Evolutionary conservation across 179 eudicot genomes (phyloP), one percentile per base, ranked within the genome.

Genomic region (Drosera spatulata): DNA sequence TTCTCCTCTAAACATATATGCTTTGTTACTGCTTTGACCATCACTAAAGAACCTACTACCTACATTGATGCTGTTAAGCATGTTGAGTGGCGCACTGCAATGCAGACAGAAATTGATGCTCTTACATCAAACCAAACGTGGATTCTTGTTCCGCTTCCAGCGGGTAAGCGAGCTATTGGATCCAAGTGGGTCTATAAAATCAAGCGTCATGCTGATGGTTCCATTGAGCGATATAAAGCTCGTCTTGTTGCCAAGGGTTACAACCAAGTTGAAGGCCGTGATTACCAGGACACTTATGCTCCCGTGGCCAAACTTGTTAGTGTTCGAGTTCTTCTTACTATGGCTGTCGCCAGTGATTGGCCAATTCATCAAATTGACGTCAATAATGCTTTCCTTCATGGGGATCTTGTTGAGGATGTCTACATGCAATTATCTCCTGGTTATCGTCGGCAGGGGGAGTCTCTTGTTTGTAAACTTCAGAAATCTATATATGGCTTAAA

Each of bases 381-480:
- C 11, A 41, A 7, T 41, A 56, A 56, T 56, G 60, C 60, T 4
- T 56, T 56, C n/a, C 42, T 56, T 2, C 60, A 56, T 56, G 60
- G 60, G 2, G 13, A 11, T 37, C 60, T 56, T 13, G 2, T 5
- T 6, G 60, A 56, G 5, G 60, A 56, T 3, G 42, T 56, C 4
- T 56, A 56, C 39, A 56, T 56, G 60, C 3, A 2, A 2, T 4
- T 4, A 3, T 44, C 60, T 41, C 60, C 60, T 11, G 60, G 60
- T 4, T 56, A 6, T 40, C 8, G 41, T 8, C 10, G 15, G 56
- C 7, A 14, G 11, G 33, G 38, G 13, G 38, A 14, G 11, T 2
- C 13, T 11, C 11, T 3, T 10, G 56, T 14, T 2, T 53, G 56
- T 33, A 3, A 10, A 2, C 22, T 53, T 3, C 3, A 5, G 4